Evolutionary conservation across 192 early-diverging fungal genomes (phyloP), one percentile per base, ranked within the genome.

Genomic region (Coemansia sp.): DNA sequence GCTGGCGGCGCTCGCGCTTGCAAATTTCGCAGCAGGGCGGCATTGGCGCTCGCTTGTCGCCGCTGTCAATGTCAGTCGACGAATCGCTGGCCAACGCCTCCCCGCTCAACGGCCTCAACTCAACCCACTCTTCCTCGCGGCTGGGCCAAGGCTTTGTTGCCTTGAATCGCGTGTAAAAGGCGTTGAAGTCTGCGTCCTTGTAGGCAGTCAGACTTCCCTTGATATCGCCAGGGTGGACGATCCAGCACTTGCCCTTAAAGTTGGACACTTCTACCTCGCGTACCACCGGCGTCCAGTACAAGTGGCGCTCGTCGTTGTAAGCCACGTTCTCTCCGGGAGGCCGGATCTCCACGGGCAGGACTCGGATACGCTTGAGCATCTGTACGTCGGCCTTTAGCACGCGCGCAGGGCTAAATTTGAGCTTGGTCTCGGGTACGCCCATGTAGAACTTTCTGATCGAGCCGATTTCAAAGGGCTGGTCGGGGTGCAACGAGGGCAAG

Each of bases 211-310:
- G 75, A 34, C 78, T 76, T 31, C 57, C 54, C 29, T 76, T 70
- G 22, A 76, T 74, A 13, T 80, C 73, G 12, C 69, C 72, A 7
- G 65, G 66, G 66, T 90, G 88, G 10, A 72, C 66, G 1, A 90
- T 79, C 88, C 87, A 89, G 75, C 87, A 90, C 55, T 79, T 82
- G 24, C 89, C 89, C 52, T 87, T 86, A 9, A 90, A 66, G 22
- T 41, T 65, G 3, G 76, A 46, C 6, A 77, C 71, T 15, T 67
- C 69, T 7, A 80, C 46, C n/a, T 63, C 36, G 20, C 27, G 66
- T 6, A 42, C 65, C 51, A 75, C 31, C 24, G 69, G 62, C 22
- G 86, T 88, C 72, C 84, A 77, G 59, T 68, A 85, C 64, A 89
- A 57, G 33, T 85, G 76, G 3, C 88, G 78, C 42, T 70, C 79